Percentiles rank a stretch among this genome's conserved stretches.
These are phyloP conservation scores for Dillenia suffruticosa DNA, from an alignment of 164 flowering plant genomes.

Conservation along the genomic window DNA sequence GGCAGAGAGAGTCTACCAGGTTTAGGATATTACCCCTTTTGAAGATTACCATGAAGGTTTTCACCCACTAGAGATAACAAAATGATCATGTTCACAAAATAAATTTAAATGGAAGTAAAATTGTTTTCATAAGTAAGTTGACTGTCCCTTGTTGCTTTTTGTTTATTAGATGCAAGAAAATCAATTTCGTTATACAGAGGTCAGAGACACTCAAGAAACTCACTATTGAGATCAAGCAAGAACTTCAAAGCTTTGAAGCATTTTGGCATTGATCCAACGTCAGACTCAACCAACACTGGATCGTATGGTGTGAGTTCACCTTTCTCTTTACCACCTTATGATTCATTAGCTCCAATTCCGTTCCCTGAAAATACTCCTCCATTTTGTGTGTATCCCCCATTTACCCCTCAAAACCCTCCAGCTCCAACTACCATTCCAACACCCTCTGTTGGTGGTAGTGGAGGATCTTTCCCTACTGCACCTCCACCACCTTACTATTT, in stretches of 20 bases:
- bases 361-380: constrained; percentile 53
- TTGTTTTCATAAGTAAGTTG: too few species aligned
- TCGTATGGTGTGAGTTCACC: constrained; percentile 59
- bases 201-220: constrained; percentile 3
- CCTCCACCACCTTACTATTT: constrained; percentile 20
- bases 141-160: background rate
- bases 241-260: constrained; percentile 26
- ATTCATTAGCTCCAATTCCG: constrained; percentile 43
- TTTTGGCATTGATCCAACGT: constrained; percentile 12
- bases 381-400: constrained; percentile 52
- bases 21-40: too few species aligned
- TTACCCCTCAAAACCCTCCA: constrained; percentile 38
- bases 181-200: constrained; percentile 13
- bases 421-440: constrained; percentile 28
- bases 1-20: too few species aligned
- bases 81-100: too few species aligned
- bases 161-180: constrained; percentile 44
- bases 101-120: background rate
- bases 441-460: constrained; percentile 3
- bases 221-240: constrained; percentile 15
- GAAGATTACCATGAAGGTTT: background rate
- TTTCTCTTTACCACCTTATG: constrained; percentile 52
- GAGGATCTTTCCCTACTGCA: constrained; percentile 6
- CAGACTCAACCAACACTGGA: constrained; percentile 23
- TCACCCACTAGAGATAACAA: background rate